These are phyloP conservation scores for Odonthalia washingtoniensis DNA, from an alignment of 31 red algal species.

Conservation along the genomic window DNA sequence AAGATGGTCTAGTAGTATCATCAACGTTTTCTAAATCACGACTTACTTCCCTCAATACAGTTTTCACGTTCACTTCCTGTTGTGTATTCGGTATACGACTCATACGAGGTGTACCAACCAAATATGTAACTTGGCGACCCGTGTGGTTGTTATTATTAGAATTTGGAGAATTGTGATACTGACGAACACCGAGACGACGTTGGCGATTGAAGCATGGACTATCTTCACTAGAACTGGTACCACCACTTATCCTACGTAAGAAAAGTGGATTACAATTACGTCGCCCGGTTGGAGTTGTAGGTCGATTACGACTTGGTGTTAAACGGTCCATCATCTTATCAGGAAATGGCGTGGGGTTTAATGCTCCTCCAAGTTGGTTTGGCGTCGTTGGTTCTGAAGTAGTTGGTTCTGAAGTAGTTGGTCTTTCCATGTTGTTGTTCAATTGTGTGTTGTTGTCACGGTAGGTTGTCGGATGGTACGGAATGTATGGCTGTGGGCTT, in stretches of 20 bases:
- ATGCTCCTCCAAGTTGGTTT: too few species aligned
- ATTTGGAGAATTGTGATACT: constrained; percentile 43
- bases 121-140: too few species aligned
- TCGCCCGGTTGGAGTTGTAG: background rate
- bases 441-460: too few species aligned
- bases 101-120: too few species aligned
- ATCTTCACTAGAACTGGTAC: constrained; percentile 12
- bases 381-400: too few species aligned
- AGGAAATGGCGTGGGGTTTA: too few species aligned
- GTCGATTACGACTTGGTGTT: constrained; percentile 2
- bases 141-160: too few species aligned
- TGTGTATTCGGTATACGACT: constrained; percentile 7
- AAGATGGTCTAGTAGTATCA: constrained; percentile 41
- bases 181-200: constrained; percentile 27
- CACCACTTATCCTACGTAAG: constrained; percentile 24
- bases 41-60: constrained; percentile 5
- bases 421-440: too few species aligned
- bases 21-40: constrained; percentile 20
- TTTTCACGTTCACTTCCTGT: constrained; percentile 24
- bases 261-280: constrained; percentile 10
- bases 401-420: too few species aligned
- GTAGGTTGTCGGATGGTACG: too few species aligned
- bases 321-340: constrained; percentile 21
- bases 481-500: too few species aligned
- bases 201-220: constrained; percentile 31